phyloP scores from a whole-genome alignment of 495 filamentous ascomycete species.

The Oidiodendron maius region DNA sequence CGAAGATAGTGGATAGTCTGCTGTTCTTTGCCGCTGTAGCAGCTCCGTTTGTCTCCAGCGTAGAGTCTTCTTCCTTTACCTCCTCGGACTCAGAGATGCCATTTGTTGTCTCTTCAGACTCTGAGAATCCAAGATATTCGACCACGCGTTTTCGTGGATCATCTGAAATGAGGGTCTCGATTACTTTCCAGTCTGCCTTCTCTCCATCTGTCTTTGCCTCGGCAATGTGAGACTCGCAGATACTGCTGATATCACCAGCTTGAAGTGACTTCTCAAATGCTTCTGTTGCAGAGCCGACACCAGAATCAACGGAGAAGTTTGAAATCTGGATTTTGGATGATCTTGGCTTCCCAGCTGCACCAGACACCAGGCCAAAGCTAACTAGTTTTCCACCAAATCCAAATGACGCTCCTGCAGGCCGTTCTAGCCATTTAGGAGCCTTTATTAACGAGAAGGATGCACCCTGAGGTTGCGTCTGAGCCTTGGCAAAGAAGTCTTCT shows the following conservation, averaged over 20 bases:
- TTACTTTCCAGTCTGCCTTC: conserved; percentile 91
- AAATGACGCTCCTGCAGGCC: conserved; percentile 82
- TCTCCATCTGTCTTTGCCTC: conserved; percentile 78
- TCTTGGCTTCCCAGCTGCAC: conserved; percentile 50
- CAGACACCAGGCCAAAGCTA: conserved; percentile 55
- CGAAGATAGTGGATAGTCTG: conserved; percentile 67
- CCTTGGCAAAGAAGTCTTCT: conserved; percentile 94
- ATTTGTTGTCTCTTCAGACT: conserved; percentile 42
- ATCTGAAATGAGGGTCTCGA: conserved; percentile 78
- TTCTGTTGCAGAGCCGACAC: conserved; percentile 75
- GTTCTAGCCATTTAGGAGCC: conserved; percentile 85
- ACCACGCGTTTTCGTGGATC: conserved; percentile 76
- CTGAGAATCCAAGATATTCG: conserved; percentile 81
- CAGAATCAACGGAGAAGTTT: conserved; percentile 80
- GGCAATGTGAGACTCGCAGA: conserved; percentile 75
- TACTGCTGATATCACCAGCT: conserved; percentile 65
- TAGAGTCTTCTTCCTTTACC: conserved; percentile 23
- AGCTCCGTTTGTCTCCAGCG: conserved; percentile 19
- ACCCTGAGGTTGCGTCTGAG: conserved; percentile 84
- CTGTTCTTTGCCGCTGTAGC: conserved; percentile 36
- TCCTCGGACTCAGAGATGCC: conserved; percentile 28
- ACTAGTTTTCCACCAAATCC: conserved; percentile 94
- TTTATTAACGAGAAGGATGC: conserved; percentile 80
- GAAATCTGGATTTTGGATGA: conserved; percentile 79
- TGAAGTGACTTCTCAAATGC: conserved; percentile 80